Percentiles rank a stretch among this genome's conserved stretches.
Conservation (phyloP, 148 eudicot species). For the Rhododendron ovatum region DNA sequence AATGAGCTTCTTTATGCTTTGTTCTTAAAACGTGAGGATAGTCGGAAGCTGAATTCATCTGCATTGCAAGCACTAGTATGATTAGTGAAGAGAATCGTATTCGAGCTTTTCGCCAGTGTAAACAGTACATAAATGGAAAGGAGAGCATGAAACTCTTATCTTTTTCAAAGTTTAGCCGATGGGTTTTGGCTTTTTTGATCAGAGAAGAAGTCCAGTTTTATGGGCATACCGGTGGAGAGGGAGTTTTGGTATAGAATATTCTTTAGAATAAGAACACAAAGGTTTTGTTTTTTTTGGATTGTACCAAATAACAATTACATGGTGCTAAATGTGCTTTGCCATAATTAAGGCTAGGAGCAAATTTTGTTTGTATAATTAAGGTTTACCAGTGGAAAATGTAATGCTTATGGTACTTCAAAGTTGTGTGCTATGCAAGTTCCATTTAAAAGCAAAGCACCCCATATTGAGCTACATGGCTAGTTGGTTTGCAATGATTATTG, state of each 20-base stretch:
- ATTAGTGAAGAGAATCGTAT: not conserved
- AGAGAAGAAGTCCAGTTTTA: not conserved
- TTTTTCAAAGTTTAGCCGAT: not conserved
- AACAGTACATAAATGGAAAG: not conserved
- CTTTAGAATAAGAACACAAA: not conserved
- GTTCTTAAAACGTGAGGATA: slow-evolving; percentile 35
- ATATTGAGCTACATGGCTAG: not conserved
- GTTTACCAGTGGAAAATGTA: not conserved
- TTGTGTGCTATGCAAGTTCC: not conserved
- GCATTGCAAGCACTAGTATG: not conserved
- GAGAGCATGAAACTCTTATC: not conserved
- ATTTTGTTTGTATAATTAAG: slow-evolving; percentile 7
- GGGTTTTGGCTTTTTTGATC: not conserved
- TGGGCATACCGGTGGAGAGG: not conserved
- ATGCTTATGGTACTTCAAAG: not conserved
- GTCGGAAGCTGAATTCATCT: slow-evolving; percentile 19
- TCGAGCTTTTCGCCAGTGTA: not conserved
- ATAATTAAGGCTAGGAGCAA: not conserved
- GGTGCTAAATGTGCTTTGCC: not conserved
- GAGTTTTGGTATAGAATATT: not conserved
- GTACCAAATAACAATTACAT: not conserved
- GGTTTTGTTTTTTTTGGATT: not conserved
- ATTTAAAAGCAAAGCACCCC: not conserved
- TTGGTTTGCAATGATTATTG: not conserved
- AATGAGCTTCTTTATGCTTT: slow-evolving; percentile 77